These are phyloP conservation scores for Aspergillus candidus DNA, from an alignment of 2,329 filamentous ascomycete species.

Conservation along the genomic window DNA sequence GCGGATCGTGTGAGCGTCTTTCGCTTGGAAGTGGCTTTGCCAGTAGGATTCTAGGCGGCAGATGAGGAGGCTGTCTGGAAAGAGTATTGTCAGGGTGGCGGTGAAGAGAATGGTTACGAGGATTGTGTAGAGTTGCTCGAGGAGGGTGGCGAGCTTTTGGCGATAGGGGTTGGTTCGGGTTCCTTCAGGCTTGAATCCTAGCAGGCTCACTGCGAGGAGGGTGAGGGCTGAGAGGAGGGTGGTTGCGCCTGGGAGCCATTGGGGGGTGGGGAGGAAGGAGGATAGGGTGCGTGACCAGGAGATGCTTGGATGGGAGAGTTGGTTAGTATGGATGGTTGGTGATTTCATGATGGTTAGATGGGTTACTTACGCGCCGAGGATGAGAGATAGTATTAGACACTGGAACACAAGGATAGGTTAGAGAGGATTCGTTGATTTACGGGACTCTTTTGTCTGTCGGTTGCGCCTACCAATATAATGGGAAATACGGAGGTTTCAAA, in stretches of 20 bases:
- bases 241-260: conserved; percentile 17
- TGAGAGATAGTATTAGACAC: not conserved
- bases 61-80: conserved; percentile 17
- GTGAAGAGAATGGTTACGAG: conserved; percentile 25
- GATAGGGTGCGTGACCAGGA: conserved; percentile 22
- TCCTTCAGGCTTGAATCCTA: conserved; percentile 1
- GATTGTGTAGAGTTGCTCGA: conserved; percentile 20
- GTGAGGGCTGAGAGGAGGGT: conserved; percentile 17
- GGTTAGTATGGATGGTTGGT: not conserved
- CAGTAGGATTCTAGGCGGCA: conserved; percentile 29
- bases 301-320: conserved; percentile 11
- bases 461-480: too few species aligned
- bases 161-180: not conserved
- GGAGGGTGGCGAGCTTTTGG: conserved; percentile 1
- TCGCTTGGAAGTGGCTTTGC: conserved; percentile 26
- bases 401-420: too few species aligned
- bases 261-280: conserved; percentile 21
- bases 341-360: not conserved
- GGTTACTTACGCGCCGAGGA: conserved; percentile 17
- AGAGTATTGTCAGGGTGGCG: conserved; percentile 24
- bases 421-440: too few species aligned
- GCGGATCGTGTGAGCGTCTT: conserved; percentile 27
- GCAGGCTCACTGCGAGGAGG: conserved; percentile 2
- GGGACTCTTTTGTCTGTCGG: too few species aligned
- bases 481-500: too few species aligned